Percentiles rank a stretch among this genome's conserved stretches.
Conservation (phyloP, 1,284 basidiomycete genomes). For the Sphaerobolus stellatus region DNA sequence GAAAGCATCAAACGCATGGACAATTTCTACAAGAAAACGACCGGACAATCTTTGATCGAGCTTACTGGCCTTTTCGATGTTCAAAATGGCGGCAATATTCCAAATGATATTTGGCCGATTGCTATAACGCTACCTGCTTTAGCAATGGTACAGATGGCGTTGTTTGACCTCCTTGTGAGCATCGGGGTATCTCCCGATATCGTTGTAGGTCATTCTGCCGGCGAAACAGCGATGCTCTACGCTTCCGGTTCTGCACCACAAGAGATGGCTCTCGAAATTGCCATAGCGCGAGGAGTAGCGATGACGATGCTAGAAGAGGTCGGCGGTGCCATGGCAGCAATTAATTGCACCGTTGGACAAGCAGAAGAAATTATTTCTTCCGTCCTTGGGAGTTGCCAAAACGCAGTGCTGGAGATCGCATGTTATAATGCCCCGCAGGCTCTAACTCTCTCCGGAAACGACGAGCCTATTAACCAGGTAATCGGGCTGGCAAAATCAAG, state of each 20-base stretch:
- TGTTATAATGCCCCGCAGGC: slow-evolving; percentile 38
- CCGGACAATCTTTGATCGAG: slow-evolving; percentile 23
- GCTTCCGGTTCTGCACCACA: slow-evolving; percentile 41
- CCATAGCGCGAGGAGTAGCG: slow-evolving; percentile 37
- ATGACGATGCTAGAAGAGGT: slow-evolving; percentile 33
- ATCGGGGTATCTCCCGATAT: slow-evolving; percentile 37
- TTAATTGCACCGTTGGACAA: slow-evolving; percentile 32
- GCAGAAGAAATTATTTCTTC: slow-evolving; percentile 25
- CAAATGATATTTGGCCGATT: slow-evolving; percentile 29
- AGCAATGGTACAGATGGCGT: slow-evolving; percentile 44
- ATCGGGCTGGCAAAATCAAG: slow-evolving; percentile 26
- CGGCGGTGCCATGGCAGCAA: slow-evolving; percentile 43
- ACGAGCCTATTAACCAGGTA: slow-evolving; percentile 27
- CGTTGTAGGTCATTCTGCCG: slow-evolving; percentile 42
- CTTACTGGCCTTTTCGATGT: slow-evolving; percentile 6
- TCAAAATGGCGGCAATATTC: slow-evolving; percentile 24
- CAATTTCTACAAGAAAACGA: slow-evolving; percentile 26
- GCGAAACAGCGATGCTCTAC: slow-evolving; percentile 44
- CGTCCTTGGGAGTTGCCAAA: slow-evolving; percentile 4
- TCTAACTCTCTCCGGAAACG: slow-evolving; percentile 36
- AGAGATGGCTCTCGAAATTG: slow-evolving; percentile 40
- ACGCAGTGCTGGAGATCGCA: slow-evolving; percentile 31
- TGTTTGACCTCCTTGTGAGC: slow-evolving; percentile 38
- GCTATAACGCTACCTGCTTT: slow-evolving; percentile 41
- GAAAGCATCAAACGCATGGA: slow-evolving; percentile 37